These are phyloP conservation scores for Chionographis japonica DNA, from an alignment of 106 monocot genomes.

Conservation along the genomic window DNA sequence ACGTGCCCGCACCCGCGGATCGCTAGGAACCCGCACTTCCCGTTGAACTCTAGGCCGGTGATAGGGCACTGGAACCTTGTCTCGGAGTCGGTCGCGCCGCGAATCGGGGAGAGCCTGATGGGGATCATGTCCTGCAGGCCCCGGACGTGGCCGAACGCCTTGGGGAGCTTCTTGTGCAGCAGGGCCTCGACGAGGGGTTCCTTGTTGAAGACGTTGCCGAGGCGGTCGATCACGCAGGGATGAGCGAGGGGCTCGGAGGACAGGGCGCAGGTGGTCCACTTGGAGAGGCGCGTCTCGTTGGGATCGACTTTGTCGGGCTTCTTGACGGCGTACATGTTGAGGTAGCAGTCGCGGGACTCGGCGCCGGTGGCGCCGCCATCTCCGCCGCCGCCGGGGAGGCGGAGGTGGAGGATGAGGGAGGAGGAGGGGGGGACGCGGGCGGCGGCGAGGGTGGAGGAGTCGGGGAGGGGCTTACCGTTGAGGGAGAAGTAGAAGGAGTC, in stretches of 20 bases:
- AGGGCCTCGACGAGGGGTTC: constrained; percentile 70
- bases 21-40: constrained; percentile 77
- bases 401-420: constrained; percentile 46
- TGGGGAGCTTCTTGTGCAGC: constrained; percentile 71
- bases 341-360: constrained; percentile 98
- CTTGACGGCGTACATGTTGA: constrained; percentile 87
- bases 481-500: constrained; percentile 62
- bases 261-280: constrained; percentile 86
- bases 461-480: constrained; percentile 49
- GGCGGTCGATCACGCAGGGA: constrained; percentile 72
- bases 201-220: constrained; percentile 91
- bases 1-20: constrained; percentile 81
- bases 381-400: constrained; percentile 79
- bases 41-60: constrained; percentile 78
- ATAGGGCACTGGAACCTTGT: constrained; percentile 81
- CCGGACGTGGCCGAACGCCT: constrained; percentile 63
- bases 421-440: constrained; percentile 23
- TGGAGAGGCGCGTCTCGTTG: constrained; percentile 76
- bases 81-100: constrained; percentile 24
- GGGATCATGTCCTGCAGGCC: constrained; percentile 87
- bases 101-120: constrained; percentile 37
- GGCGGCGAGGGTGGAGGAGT: constrained; percentile 31
- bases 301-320: constrained; percentile 98
- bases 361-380: constrained; percentile 94
- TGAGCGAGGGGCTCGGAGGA: constrained; percentile 69